Percentiles rank a stretch among this genome's conserved stretches.
Evolutionary conservation across 2,329 filamentous ascomycete species (phyloP).

Genomic region (Meredithiella fracta): DNA sequence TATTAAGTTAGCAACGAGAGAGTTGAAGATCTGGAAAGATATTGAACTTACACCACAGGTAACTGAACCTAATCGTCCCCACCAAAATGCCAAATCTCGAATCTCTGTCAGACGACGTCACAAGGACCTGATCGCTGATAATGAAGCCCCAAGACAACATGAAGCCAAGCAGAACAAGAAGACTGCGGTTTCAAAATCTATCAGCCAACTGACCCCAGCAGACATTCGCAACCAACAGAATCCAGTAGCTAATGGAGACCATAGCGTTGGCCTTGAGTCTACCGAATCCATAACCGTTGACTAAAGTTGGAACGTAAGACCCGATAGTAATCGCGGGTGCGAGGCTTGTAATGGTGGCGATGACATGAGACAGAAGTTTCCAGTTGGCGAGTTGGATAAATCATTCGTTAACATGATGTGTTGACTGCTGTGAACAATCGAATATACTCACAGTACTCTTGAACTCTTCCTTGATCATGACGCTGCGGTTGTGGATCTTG

Average conservation of each 20-base stretch:
- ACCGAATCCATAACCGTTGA: conserved; percentile 22
- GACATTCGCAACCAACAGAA: conserved; percentile 21
- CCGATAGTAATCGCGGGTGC: conserved; percentile 19
- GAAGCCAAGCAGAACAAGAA: conserved; percentile 19
- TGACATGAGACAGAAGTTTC: conserved; percentile 22
- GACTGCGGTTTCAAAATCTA: conserved; percentile 17
- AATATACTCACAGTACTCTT: conserved; percentile 20
- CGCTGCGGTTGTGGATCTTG: conserved; percentile 20
- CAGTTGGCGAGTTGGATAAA: conserved; percentile 24
- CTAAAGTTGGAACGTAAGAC: conserved; percentile 21
- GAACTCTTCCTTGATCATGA: conserved; percentile 21
- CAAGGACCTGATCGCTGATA: conserved; percentile 20
- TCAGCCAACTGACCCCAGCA: conserved; percentile 20
- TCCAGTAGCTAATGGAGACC: conserved; percentile 23
- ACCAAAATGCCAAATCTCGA: conserved; percentile 20
- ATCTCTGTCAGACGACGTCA: conserved; percentile 17
- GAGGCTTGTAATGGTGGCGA: conserved; percentile 20
- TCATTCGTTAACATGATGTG: neutral
- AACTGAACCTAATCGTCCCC: conserved; percentile 18
- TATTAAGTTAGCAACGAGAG: neutral
- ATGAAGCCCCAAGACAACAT: conserved; percentile 18
- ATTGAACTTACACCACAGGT: conserved; percentile 20
- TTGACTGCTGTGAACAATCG: neutral
- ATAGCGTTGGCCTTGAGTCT: conserved; percentile 23
- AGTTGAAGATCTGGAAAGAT: neutral